Evolutionary conservation across 805 yeast species (phyloP).

Genomic region (Kluyveromyces siamensis): DNA sequence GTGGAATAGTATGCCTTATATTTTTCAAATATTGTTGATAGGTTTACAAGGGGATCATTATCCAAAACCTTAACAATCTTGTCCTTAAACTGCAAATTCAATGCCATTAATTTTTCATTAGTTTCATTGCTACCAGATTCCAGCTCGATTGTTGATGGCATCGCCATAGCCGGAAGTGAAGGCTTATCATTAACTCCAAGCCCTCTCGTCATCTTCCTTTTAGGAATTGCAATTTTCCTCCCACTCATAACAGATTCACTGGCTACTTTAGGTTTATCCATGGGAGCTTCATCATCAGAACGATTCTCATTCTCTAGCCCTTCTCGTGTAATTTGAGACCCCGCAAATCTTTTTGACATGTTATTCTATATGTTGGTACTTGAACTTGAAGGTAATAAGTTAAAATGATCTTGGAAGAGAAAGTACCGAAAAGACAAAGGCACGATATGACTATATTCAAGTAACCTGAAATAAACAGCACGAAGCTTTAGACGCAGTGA

Average conservation of each 20-base stretch:
- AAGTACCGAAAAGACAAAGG: too few relatives aligned
- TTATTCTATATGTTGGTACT: background rate
- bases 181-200: conserved; percentile 1
- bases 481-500: too few relatives aligned
- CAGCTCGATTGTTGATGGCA: background rate
- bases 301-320: conserved; percentile 27
- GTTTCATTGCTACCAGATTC: conserved; percentile 20
- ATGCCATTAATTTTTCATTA: conserved; percentile 48
- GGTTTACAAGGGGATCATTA: conserved; percentile 44
- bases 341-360: conserved; percentile 66
- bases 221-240: conserved; percentile 61
- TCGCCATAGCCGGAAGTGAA: background rate
- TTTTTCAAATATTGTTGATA: conserved; percentile 46
- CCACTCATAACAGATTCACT: conserved; percentile 53
- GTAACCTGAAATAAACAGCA: too few relatives aligned
- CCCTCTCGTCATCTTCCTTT: conserved; percentile 29
- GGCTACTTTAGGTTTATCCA: conserved; percentile 34
- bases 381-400: background rate
- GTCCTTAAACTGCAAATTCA: conserved; percentile 50
- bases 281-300: conserved; percentile 30
- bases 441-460: too few relatives aligned
- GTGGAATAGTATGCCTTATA: conserved; percentile 45
- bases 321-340: conserved; percentile 54
- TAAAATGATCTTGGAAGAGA: too few relatives aligned
- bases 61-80: conserved; percentile 36